Evolutionary conservation across 1,139 yeast genomes (phyloP), one percentile per base, ranked within the genome.

Genomic region (Hemisphaericaspora xylanilytica): DNA sequence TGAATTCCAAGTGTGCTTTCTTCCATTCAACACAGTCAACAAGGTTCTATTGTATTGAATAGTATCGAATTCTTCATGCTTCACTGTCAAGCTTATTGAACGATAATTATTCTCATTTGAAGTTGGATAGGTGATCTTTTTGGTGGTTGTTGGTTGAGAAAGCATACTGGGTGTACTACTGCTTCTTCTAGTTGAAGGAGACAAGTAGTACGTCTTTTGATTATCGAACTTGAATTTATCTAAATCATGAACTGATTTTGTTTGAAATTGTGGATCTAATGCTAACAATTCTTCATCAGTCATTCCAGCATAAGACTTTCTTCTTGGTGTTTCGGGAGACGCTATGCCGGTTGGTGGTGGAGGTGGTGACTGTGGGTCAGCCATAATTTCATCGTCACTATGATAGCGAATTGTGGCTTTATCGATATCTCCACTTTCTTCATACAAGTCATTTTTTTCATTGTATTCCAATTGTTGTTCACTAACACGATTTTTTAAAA

Each of bases 301-400:
- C 85, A 83, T 77, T 3, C 73, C 82, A 10, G 78, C 73, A 48
- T 80, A 73, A 25, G 82, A 75, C 53, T 79, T 80, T 45, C 79
- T 66, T 34, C 78, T 57, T 1, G 56, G 49, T 21, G 37, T 4
- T 27, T 35, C 22, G 13, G 28, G 13, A 20, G 15, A 15, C 10
- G 12, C 31, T 10, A 29, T 17, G 5, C 32, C 32, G 3, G 24
- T 29, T 13, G 37, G 31, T 10, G 27, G 31, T 13, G 24, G 24
- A 3, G 36, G 15, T 3, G 38, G 40, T 13, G 32, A 28, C 16
- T 41, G 41, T 3, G 35, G 24, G 2, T 35, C 40, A 8, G 20
- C 29, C 27, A 25, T 22, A 21, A 26, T 41, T 16, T 39, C 46
- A 15, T 41, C 41, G n/a, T 37, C 49, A 10, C 46, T 44, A 24